These are phyloP conservation scores for Talaromyces sp. DNA, from an alignment of 2,329 filamentous ascomycete genomes.

Conservation along the genomic window DNA sequence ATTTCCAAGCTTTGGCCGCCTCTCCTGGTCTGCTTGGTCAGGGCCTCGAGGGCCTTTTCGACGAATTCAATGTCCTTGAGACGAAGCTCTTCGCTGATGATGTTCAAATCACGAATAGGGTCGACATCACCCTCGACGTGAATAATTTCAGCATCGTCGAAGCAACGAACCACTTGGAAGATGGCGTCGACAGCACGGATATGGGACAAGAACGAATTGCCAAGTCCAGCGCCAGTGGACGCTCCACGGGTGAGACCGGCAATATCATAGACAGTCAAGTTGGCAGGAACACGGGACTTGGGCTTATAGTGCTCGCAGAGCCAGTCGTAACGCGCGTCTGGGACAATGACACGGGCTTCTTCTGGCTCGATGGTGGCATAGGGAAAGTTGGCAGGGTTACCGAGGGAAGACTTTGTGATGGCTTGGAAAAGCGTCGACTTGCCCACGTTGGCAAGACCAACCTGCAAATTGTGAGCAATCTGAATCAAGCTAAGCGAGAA, in stretches of 20 bases:
- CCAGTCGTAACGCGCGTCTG: slow-evolving; percentile 95
- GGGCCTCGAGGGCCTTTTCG: slow-evolving; percentile 87
- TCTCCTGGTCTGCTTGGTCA: slow-evolving; percentile 90
- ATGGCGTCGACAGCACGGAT: slow-evolving; percentile 98
- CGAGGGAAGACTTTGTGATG: slow-evolving; percentile 94
- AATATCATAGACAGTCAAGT: slow-evolving; percentile 98
- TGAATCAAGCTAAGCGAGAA: not conserved
- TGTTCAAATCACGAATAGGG: slow-evolving; percentile 86
- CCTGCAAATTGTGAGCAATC: slow-evolving; percentile 49
- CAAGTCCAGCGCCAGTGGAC: slow-evolving; percentile 93
- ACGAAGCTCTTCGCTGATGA: slow-evolving; percentile 93
- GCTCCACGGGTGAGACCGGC: slow-evolving; percentile 93
- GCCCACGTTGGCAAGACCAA: slow-evolving; percentile 97
- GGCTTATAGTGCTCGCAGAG: slow-evolving; percentile 94
- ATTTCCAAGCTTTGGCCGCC: slow-evolving; percentile 94
- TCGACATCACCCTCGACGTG: slow-evolving; percentile 99
- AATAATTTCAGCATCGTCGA: slow-evolving; percentile 99
- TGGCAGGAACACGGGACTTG: slow-evolving; percentile 93
- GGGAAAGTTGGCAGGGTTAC: slow-evolving; percentile 98
- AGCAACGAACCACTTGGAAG: slow-evolving; percentile 94
- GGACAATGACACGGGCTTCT: slow-evolving; percentile 94
- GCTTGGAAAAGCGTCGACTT: slow-evolving; percentile 99
- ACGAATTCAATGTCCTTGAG: slow-evolving; percentile 99
- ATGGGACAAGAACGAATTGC: slow-evolving; percentile 96
- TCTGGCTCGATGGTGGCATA: slow-evolving; percentile 99